phyloP scores from a whole-genome alignment of 2,329 filamentous ascomycete genomes.

The Epichloe sibirici region DNA sequence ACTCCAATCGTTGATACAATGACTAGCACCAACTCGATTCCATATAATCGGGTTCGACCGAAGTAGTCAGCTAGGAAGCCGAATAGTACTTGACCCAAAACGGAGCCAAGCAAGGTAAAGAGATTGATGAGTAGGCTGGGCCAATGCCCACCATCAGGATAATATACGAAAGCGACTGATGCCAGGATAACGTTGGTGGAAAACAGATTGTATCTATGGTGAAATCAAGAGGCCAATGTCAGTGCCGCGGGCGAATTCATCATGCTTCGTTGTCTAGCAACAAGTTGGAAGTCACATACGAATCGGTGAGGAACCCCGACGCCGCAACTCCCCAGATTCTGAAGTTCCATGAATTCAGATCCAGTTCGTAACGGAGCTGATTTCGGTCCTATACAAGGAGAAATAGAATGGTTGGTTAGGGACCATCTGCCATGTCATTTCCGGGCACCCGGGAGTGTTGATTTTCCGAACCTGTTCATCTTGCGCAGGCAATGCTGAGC shows the following conservation, averaged over 20 bases:
- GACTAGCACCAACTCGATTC: conserved; percentile 43
- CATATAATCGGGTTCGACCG: conserved; percentile 42
- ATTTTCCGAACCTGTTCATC: conserved; percentile 31
- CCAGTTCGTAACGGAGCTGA: conserved; percentile 40
- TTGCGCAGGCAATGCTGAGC: conserved; percentile 35
- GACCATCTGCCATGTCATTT: not conserved
- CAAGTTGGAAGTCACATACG: conserved; percentile 23
- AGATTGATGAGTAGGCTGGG: conserved; percentile 38
- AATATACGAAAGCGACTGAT: conserved; percentile 40
- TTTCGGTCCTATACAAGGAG: conserved; percentile 30
- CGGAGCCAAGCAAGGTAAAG: conserved; percentile 39
- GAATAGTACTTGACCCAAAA: conserved; percentile 39
- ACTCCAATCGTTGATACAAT: conserved; percentile 45
- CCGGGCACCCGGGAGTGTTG: not conserved
- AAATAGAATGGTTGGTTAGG: conserved; percentile 4
- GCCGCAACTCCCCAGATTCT: conserved; percentile 43
- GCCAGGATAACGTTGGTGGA: conserved; percentile 43
- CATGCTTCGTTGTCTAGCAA: not conserved
- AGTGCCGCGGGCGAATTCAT: not conserved
- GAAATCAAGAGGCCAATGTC: not conserved
- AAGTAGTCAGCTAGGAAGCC: conserved; percentile 42
- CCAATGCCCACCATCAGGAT: conserved; percentile 32
- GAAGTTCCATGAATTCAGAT: conserved; percentile 42
- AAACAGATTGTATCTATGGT: conserved; percentile 38
- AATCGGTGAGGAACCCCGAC: conserved; percentile 41